Evolutionary conservation across 225 moss, liverwort and hornwort genomes (phyloP), one percentile per base, ranked within the genome.

Genomic region (Marchantia paleacea): DNA sequence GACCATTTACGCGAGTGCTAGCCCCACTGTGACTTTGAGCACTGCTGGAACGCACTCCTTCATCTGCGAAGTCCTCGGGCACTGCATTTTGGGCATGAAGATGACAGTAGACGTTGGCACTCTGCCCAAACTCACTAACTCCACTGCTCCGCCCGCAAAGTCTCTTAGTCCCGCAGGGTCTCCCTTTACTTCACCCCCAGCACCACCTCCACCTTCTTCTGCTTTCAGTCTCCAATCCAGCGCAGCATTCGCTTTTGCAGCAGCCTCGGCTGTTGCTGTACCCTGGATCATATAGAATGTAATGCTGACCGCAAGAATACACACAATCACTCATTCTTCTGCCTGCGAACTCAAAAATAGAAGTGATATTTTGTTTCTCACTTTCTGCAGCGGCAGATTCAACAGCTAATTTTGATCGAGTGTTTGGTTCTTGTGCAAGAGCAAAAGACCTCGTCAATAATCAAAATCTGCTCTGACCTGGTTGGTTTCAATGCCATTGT

Each of bases 61-160:
- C 75, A 80, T 83, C 63, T 83, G 83, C 55, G 63, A 67, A 19
- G 10, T 75, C 25, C 54, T 74, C 7, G 75, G 74, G 12, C 83
- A 83, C 55, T 83, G 83, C 74, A 28, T 12, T 16, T 4, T 22
- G 9, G 80, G 80, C 72, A 83, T 83, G 83, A 72, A 75, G 29
- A 61, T 83, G 79, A 51, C 63, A 3, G 67, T 83, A 0, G 73
- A 52, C 18, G 83, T 83, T 25, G 31, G 47, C 30, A 55, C 79
- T 31, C 1, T 7, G 2, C 39, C 69, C 16, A 18, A 7, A 28
- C 3, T 25, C 6, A 52, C 19, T 24, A 75, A 75, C 26, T 30
- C 18, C 10, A 22, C 77, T 11, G 12, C 24, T 25, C 3, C 82
- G 16, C 55, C 80, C 30, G 20, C 81, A 9, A 62, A 7, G 0